A percentile compares a stretch with the other conserved stretches of the same genome.
These are phyloP conservation scores for Sherardia arvensis DNA, from an alignment of 257 asterid species.

Conservation along the genomic window DNA sequence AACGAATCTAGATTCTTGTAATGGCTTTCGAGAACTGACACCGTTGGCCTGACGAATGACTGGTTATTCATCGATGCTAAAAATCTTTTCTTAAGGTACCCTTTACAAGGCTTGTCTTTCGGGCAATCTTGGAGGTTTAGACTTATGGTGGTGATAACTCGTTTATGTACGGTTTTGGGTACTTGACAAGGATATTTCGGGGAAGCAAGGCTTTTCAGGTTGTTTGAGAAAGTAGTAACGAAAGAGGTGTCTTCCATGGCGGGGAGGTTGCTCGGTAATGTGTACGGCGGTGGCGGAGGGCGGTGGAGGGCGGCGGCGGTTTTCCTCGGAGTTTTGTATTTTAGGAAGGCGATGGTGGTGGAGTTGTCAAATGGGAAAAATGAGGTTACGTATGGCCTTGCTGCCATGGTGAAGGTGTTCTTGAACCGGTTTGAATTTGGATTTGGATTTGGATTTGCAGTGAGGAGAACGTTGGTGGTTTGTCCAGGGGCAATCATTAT, in stretches of 20 bases:
- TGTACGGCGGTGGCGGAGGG: constrained; percentile 21
- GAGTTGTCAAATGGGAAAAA: constrained; percentile 61
- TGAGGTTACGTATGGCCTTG: constrained; percentile 66
- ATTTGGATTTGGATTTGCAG: constrained; percentile 48
- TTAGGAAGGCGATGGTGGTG: constrained; percentile 60
- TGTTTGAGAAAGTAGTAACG: constrained; percentile 33
- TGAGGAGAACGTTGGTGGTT: constrained; percentile 55
- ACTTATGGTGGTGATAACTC: constrained; percentile 42
- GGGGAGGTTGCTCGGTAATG: constrained; percentile 57
- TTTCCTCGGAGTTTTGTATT: constrained; percentile 23
- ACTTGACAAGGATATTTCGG: constrained; percentile 55
- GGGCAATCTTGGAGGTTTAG: constrained; percentile 85
- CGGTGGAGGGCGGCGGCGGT: not conserved
- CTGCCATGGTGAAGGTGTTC: constrained; percentile 50
- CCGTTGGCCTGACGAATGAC: constrained; percentile 43
- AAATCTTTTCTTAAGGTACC: constrained; percentile 39
- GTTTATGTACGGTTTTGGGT: constrained; percentile 42
- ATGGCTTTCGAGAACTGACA: constrained; percentile 47
- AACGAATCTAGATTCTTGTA: constrained; percentile 27
- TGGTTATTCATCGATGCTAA: constrained; percentile 77
- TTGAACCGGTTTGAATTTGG: constrained; percentile 11
- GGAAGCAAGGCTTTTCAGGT: constrained; percentile 50
- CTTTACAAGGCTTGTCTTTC: constrained; percentile 48
- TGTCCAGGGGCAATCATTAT: constrained; percentile 77
- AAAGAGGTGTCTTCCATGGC: constrained; percentile 43